Evolutionary conservation across 1,284 basidiomycete genomes (phyloP), one percentile per base, ranked within the genome.

Genomic region (Microbotryum lychnidis-dioicae): DNA sequence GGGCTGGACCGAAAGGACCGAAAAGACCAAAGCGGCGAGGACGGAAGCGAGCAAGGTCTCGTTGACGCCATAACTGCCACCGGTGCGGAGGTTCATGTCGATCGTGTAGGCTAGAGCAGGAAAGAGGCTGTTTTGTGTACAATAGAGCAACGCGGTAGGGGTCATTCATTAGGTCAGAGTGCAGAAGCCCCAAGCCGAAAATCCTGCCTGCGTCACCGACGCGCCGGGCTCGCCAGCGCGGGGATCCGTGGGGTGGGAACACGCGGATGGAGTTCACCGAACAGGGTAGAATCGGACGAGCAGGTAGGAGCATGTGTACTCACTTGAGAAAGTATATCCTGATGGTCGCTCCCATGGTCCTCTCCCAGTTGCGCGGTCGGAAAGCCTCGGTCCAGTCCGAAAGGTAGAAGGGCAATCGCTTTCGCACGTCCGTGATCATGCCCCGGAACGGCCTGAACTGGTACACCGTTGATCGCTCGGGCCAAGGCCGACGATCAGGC

Each of bases 101-200:
- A 97, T 77, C 21, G 91, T 89, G 74, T 97, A 97, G 1, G 93
- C 91, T 54, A 96, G 85, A 9, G 89, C 91, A 3, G 92, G 91
- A 52, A 63, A 60, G 23, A 64, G 12, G 50, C 42, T 44, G 60
- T 29, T 20, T 62, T 48, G 58, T 47, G 6, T 44, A 51, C 50
- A 25, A 31, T 51, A 50, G n/a, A 57, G 46, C 23, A 72, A 70
- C 61, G 76, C 75, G 10, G 71, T 73, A 60, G 74, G 76, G 70
- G 50, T 18, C 21, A 42, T 9, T 42, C 12, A 12, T 42, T 16
- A 18, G 37, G 37, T 16, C 12, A 42, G 2, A 31, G 31, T 31
- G 31, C 31, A 0, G 16, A 16, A 3, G 4, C 18, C 37, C 14
- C 12, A 0, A 42, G 37, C 12, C 16, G 9, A 42, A 42, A 42